Percentiles rank a stretch among this genome's conserved stretches.
phyloP scores from a whole-genome alignment of 352 stramenopile species.

The Phytophthora brassicae region DNA sequence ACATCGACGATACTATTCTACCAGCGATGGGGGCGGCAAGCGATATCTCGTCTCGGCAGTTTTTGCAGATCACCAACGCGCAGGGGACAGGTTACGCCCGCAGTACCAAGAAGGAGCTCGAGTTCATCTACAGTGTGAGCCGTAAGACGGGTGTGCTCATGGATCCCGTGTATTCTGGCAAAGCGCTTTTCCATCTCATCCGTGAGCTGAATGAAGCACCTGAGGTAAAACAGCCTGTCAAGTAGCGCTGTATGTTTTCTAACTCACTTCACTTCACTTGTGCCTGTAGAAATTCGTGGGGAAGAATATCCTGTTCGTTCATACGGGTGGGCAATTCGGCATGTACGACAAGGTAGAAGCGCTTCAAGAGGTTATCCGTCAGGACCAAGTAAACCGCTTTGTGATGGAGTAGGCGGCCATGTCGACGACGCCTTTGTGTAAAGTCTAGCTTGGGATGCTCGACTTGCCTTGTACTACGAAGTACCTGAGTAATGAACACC shows the following conservation, averaged over 20 bases:
- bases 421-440: no score
- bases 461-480: no score
- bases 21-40: conserved; percentile 61
- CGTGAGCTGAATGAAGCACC: conserved; percentile 71
- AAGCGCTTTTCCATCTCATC: conserved; percentile 83
- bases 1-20: conserved; percentile 76
- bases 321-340: conserved; percentile 90
- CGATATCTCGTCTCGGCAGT: conserved; percentile 56
- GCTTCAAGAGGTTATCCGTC: conserved; percentile 54
- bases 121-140: conserved; percentile 74
- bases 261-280: conserved; percentile 2
- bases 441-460: no score
- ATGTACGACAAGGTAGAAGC: conserved; percentile 91
- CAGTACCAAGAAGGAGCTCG: conserved; percentile 75
- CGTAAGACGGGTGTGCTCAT: conserved; percentile 78
- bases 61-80: conserved; percentile 81
- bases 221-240: conserved; percentile 35
- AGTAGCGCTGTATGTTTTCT: background rate
- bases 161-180: conserved; percentile 89
- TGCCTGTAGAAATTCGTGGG: conserved; percentile 71
- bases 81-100: conserved; percentile 82
- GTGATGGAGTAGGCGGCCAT: conserved; percentile 43
- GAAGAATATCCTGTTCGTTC: conserved; percentile 89
- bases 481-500: conserved; percentile 7
- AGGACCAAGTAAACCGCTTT: conserved; percentile 59